phyloP scores from a whole-genome alignment of 2,329 filamentous ascomycete species.

The Nigrospora oryzae region DNA sequence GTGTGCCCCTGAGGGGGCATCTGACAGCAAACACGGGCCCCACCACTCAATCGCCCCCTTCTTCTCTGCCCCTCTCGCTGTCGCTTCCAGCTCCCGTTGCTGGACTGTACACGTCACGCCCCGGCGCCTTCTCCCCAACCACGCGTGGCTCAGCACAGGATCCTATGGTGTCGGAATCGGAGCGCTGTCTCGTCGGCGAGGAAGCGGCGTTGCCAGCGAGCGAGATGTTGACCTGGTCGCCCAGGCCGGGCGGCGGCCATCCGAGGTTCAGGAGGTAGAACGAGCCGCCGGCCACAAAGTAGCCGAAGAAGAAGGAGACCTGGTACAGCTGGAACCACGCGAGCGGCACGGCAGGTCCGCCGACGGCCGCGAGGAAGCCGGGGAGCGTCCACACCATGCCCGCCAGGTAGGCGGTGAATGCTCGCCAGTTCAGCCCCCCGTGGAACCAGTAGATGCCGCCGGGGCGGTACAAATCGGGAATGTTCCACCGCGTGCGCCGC shows the following conservation, averaged over 20 bases:
- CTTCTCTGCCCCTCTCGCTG: no score
- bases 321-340: constrained; percentile 7
- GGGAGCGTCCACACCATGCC: constrained; percentile 7
- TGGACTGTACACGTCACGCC: no score
- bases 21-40: no score
- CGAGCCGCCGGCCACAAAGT: constrained; percentile 3
- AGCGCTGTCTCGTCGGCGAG: no score
- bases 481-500: constrained; percentile 8
- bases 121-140: no score
- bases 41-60: no score
- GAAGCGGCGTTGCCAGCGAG: neutral
- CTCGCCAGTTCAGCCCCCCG: constrained; percentile 6
- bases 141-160: no score
- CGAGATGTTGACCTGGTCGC: constrained; percentile 4
- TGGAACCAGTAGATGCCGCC: constrained; percentile 10
- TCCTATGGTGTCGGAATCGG: no score
- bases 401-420: constrained; percentile 7
- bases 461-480: constrained; percentile 10
- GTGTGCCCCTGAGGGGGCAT: no score
- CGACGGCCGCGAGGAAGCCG: constrained; percentile 7
- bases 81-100: no score
- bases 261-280: constrained; percentile 5
- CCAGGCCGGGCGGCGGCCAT: constrained; percentile 5
- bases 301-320: constrained; percentile 7
- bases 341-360: constrained; percentile 3